phyloP scores from a whole-genome alignment of 768 basidiomycete species.

The Serendipita sp. region DNA sequence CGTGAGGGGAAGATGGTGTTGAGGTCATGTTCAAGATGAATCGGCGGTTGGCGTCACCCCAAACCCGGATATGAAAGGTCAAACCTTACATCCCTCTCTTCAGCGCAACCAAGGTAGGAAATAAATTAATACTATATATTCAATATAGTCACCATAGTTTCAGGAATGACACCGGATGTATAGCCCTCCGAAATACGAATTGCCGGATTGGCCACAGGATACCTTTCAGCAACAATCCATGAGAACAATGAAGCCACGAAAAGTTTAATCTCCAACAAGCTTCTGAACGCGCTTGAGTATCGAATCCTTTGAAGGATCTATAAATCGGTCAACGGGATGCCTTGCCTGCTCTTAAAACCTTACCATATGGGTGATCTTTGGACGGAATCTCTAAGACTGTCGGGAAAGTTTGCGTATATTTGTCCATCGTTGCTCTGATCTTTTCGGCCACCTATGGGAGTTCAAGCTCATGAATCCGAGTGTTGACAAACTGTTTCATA shows the following conservation, averaged over 20 bases:
- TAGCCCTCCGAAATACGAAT: too few species aligned
- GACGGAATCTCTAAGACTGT: conserved; percentile 95
- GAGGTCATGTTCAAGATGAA: not conserved
- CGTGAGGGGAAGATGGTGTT: not conserved
- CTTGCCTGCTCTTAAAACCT: conserved; percentile 15
- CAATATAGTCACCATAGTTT: too few species aligned
- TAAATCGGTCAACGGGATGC: conserved; percentile 6
- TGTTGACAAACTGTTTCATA: conserved; percentile 24
- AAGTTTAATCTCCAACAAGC: conserved; percentile 70
- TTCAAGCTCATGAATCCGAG: not conserved
- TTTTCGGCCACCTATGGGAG: conserved; percentile 75
- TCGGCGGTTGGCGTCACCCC: not conserved
- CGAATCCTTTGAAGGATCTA: conserved; percentile 92
- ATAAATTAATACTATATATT: too few species aligned
- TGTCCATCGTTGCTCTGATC: conserved; percentile 88
- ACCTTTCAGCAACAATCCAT: too few species aligned
- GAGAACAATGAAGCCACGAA: too few species aligned
- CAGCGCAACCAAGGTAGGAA: too few species aligned
- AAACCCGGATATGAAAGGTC: too few species aligned
- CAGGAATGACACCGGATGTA: too few species aligned
- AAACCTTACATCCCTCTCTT: too few species aligned
- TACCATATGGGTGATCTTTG: conserved; percentile 96
- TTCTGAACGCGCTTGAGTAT: conserved; percentile 94
- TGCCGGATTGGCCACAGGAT: too few species aligned
- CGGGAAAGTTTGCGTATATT: conserved; percentile 91